Base-by-base conservation (phyloP, 2,329 filamentous ascomycete species). In the Ciborinia camelliae region DNA sequence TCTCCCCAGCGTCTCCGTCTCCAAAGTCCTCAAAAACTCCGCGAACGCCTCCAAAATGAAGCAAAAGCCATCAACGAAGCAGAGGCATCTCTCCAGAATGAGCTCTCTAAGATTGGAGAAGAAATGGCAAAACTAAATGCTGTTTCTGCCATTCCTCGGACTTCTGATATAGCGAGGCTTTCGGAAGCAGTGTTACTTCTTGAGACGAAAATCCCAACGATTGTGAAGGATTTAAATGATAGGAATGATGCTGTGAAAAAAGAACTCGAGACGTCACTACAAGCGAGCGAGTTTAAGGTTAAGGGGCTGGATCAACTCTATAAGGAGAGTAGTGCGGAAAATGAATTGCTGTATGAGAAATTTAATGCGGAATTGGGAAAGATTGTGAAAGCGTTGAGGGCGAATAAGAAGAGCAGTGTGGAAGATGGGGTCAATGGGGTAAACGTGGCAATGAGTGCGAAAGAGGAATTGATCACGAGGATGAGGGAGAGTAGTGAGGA, bases 361-460 rank as follows among this genome's bases (percentile, higher is more conserved):
- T 97, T 97, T 80, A 97, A 97, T 73, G 85, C 87, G n/a, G 94
- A 97, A 78, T 79, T 98, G 55, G 89, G 86, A 71, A 92, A 90
- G 79, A 90, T 97, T 66, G 82, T 92, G 51, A 89, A 86, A 75
- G 90, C 89, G 48, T 82, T 95, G 55, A 86, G 86, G 75, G 85
- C 85, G 66, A 54, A 28, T 45, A 47, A 43, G 30, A 58, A 58
- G 15, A 32, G 18, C 6, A 30, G 18, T 3, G 41, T n/a, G 18
- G 54, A 28, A 10, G 53, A 18, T 6, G 54, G 28, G 23, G 54
- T 18, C 0, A 58, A 58, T 26, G 54, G 54, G 20, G 54, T 23
- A 4, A 43, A 43, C 47, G 89, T 88, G 69, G 85, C 86, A 4
- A 89, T 90, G 57, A 89, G 91, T 50, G 91, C 91, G 14, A 90